Evolutionary conservation across 2,329 filamentous ascomycete genomes (phyloP), one percentile per base, ranked within the genome.

Genomic region (Phialemoniopsis sp.): DNA sequence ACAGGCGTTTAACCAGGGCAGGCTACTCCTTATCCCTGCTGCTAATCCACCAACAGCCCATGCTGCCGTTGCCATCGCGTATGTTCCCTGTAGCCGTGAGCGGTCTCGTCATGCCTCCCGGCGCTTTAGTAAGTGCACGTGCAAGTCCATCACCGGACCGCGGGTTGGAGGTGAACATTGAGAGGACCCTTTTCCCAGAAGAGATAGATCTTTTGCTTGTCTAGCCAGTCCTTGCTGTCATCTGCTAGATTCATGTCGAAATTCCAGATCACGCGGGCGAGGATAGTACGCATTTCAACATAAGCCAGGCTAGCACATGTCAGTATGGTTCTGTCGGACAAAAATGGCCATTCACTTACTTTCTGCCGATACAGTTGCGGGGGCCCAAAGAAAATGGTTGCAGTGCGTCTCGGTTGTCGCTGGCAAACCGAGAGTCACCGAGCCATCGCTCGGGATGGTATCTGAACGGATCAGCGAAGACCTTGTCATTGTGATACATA

Each of bases 361-460:
- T 26, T 10, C 21, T 6, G 21, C 21, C 21, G 10, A 26, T 26
- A 10, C 21, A 26, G 21, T 26, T 26, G 6, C 21, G 21, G 10
- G 21, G 21, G 6, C 21, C 21, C 21, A 26, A 6, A 6, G 21
- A 26, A 10, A 26, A 26, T 10, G 21, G 21, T 26, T 26, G 21
- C 6, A 26, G 21, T 10, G 10, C 21, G 10, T 26, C 21, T 10
- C 21, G 21, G 10, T 26, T 10, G 21, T 6, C 21, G 6, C 10
- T 26, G 10, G 21, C 21, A 10, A 26, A 26, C 21, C 21, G 6
- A 6, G 21, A 10, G 12, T 45, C 42, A 4, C 37, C 36, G 1
- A 68, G 49, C 60, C 68, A 77, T 0, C 73, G 60, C 48, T 78
- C 70, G 0, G 74, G 74, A 5, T 56, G 57, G 47, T 66, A 79